Evolutionary conservation across 306 rosid species (phyloP), one percentile per base, ranked within the genome.

Genomic region (Prunus persica): DNA sequence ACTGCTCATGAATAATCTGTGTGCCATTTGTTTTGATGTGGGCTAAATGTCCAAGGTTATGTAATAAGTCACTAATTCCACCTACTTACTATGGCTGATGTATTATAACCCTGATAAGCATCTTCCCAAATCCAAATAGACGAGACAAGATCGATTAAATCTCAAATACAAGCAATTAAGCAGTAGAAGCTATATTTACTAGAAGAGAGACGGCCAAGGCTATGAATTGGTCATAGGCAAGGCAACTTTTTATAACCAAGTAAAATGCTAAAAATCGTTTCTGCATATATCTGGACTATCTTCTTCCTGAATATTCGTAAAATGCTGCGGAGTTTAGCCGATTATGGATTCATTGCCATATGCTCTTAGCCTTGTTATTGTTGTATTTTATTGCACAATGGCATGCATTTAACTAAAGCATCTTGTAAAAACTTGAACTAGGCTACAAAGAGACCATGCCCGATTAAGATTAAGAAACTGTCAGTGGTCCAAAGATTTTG

Each of bases 121-220:
- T 46, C 8, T 8, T 69, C 43, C 56, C 5, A 4, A 25, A 47
- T 11, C 41, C 19, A 13, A 69, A 15, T 8, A 9, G 14, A 47
- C 58, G 25, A 25, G 58, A 15, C 56, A 0, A 24, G 46, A 55
- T 51, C 19, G 46, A 24, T 54, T 11, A 69, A 72, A 46, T 57
- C 43, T 62, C 50, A 69, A 67, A 57, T 67, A 56, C 55, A 65
- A 63, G 49, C 24, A 73, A 19, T 54, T 63, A 72, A 56, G 47
- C 74, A 28, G 56, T 69, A 50, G 2, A 18, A 18, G 27, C 19
- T 51, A 25, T 22, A 13, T 51, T 38, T 19, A 28, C 60, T 47
- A 25, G 55, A 54, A 27, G 64, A 11, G 72, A 45, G 76, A 80
- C 67, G 71, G 86, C 86, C 20, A 73, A 46, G 28, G 65, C 51